Conservation (phyloP, 2,329 filamentous ascomycete species). For the Botrytis deweyae region DNA sequence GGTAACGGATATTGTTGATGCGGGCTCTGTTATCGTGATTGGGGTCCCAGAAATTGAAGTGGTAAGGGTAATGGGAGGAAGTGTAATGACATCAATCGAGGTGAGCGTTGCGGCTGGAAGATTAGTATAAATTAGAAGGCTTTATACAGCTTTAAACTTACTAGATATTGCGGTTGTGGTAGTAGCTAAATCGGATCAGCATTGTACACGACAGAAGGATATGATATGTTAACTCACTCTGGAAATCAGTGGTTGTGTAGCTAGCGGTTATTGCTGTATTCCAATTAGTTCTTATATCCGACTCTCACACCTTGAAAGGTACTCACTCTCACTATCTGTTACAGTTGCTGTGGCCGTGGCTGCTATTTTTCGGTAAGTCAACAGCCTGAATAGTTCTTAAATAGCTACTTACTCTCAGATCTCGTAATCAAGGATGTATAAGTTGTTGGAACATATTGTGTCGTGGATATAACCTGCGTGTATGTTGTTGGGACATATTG, state of each 20-base stretch:
- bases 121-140: background rate
- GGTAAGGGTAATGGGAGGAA: background rate
- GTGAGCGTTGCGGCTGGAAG: background rate
- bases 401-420: slow-evolving; percentile 12
- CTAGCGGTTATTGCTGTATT: slow-evolving; percentile 1
- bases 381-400: background rate
- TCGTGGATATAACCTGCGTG: slow-evolving; percentile 1
- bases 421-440: slow-evolving; percentile 14
- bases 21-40: background rate
- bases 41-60: background rate
- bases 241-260: background rate
- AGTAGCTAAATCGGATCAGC: background rate
- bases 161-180: background rate
- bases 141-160: background rate
- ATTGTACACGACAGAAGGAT: background rate
- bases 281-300: background rate
- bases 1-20: slow-evolving; percentile 4
- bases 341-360: background rate
- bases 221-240: background rate
- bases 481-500: slow-evolving; percentile 1
- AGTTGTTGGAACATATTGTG: slow-evolving; percentile 16
- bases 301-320: no score
- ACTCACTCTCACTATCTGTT: slow-evolving; percentile 15
- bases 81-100: background rate
- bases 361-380: background rate